These are phyloP conservation scores for Gryganskiella cystojenkinii DNA, from an alignment of 192 early-diverging fungal species.

Conservation along the genomic window DNA sequence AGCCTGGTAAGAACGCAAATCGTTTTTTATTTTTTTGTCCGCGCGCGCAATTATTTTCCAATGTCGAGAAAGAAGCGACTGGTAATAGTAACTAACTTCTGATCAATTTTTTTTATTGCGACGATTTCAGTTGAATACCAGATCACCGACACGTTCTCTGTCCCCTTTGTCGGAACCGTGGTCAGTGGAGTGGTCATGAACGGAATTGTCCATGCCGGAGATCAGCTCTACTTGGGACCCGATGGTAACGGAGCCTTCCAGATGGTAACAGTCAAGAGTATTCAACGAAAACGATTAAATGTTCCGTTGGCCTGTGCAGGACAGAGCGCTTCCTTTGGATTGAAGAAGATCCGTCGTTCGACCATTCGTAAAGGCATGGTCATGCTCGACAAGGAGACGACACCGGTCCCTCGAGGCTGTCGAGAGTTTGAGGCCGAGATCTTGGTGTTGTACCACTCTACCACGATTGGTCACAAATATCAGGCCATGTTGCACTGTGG, in stretches of 20 bases:
- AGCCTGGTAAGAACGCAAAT: conserved; percentile 23
- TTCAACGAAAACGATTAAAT: conserved; percentile 89
- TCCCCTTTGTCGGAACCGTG: conserved; percentile 93
- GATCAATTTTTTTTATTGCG: background rate
- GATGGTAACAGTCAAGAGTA: conserved; percentile 81
- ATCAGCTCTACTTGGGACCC: conserved; percentile 86
- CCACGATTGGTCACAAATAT: conserved; percentile 90
- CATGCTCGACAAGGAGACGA: conserved; percentile 64
- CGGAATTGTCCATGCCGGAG: conserved; percentile 84
- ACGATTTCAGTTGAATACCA: conserved; percentile 74
- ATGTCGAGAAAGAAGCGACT: background rate
- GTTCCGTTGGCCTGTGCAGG: conserved; percentile 82
- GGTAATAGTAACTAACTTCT: background rate
- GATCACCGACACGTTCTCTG: conserved; percentile 91
- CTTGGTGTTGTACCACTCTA: conserved; percentile 90
- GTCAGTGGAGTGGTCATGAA: conserved; percentile 82
- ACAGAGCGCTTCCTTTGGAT: conserved; percentile 85
- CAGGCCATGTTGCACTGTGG: conserved; percentile 98
- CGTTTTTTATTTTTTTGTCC: background rate
- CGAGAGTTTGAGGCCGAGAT: conserved; percentile 92
- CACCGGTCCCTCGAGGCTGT: conserved; percentile 62
- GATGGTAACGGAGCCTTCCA: conserved; percentile 86
- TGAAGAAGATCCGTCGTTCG: conserved; percentile 85
- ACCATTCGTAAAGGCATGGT: conserved; percentile 90
- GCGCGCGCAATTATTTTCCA: too few species aligned